A percentile compares a stretch with the other conserved stretches of the same genome.
phyloP scores from a whole-genome alignment of 208 protist genomes.

The Trypanosoma rangeli region DNA sequence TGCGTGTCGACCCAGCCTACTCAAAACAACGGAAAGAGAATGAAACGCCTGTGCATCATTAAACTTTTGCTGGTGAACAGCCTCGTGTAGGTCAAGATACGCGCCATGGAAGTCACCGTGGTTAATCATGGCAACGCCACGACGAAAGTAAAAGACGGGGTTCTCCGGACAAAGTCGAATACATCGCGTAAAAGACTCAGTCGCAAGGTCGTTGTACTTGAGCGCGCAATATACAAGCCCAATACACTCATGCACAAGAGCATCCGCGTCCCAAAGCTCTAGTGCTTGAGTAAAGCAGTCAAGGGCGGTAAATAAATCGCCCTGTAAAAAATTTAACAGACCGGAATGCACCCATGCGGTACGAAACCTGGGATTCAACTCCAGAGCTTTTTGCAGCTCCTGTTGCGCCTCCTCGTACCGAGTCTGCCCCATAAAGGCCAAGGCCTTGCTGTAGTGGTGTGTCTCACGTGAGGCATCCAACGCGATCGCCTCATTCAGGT shows the following conservation, averaged over 20 bases:
- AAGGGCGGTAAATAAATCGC: constrained; percentile 46
- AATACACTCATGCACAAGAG: constrained; percentile 55
- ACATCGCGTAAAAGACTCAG: constrained; percentile 67
- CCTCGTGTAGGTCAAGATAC: constrained; percentile 34
- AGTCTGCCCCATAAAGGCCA: constrained; percentile 42
- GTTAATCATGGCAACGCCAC: constrained; percentile 38
- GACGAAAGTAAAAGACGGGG: constrained; percentile 47
- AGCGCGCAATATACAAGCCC: constrained; percentile 76
- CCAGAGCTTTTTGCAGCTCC: constrained; percentile 40
- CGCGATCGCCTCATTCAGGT: constrained; percentile 65
- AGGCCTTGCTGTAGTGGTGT: constrained; percentile 55
- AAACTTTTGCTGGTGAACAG: constrained; percentile 30
- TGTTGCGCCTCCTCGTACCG: constrained; percentile 34
- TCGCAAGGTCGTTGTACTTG: constrained; percentile 73
- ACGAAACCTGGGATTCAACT: constrained; percentile 36
- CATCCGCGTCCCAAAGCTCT: constrained; percentile 37
- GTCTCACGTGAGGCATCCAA: constrained; percentile 35
- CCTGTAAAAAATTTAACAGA: constrained; percentile 45
- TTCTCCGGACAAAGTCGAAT: constrained; percentile 40
- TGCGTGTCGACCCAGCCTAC: constrained; percentile 34
- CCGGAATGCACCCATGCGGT: constrained; percentile 54
- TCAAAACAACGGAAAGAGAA: constrained; percentile 48
- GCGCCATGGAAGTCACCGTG: constrained; percentile 46
- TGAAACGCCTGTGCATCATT: constrained; percentile 43
- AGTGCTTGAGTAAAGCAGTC: constrained; percentile 52